Percentiles rank a stretch among this genome's conserved stretches.
These are phyloP conservation scores for Penicillium goetzii DNA, from an alignment of 495 filamentous ascomycete genomes.

Conservation along the genomic window DNA sequence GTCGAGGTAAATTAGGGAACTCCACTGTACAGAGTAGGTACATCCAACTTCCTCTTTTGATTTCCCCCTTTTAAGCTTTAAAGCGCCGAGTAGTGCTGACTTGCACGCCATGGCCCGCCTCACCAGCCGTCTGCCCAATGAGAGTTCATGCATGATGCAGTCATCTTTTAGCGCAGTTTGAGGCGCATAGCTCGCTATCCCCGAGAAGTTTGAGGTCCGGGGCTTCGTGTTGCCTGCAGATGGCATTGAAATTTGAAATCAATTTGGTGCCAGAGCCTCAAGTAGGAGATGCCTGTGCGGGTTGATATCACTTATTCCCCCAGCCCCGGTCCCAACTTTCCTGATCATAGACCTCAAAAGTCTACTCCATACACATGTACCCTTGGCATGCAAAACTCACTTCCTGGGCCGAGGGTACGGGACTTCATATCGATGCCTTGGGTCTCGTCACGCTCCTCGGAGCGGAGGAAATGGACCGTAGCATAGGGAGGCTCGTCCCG, in stretches of 20 bases:
- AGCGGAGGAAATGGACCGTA: constrained; percentile 19
- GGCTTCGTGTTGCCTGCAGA: not conserved
- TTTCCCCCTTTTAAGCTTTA: not conserved
- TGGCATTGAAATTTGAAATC: not conserved
- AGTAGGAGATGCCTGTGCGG: not conserved
- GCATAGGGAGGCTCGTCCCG: constrained; percentile 18
- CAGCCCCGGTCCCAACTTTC: not conserved
- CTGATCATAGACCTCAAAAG: not conserved
- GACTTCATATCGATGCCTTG: constrained; percentile 21
- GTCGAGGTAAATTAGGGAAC: too few species aligned
- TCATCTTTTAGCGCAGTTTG: not conserved
- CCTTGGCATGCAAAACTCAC: constrained; percentile 15
- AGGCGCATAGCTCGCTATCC: not conserved
- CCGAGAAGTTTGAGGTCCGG: not conserved
- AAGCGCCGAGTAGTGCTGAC: not conserved
- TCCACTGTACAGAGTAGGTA: too few species aligned
- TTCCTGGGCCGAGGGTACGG: constrained; percentile 15
- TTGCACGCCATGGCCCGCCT: not conserved
- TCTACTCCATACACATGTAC: constrained; percentile 17
- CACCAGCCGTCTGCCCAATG: not conserved
- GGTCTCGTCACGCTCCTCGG: constrained; percentile 25
- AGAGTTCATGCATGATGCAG: not conserved
- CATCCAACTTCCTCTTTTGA: not conserved
- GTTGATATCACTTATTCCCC: not conserved
- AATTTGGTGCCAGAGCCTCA: not conserved